These are phyloP conservation scores for Cryptococcus floricola DNA, from an alignment of 1,284 basidiomycete species.

Conservation along the genomic window DNA sequence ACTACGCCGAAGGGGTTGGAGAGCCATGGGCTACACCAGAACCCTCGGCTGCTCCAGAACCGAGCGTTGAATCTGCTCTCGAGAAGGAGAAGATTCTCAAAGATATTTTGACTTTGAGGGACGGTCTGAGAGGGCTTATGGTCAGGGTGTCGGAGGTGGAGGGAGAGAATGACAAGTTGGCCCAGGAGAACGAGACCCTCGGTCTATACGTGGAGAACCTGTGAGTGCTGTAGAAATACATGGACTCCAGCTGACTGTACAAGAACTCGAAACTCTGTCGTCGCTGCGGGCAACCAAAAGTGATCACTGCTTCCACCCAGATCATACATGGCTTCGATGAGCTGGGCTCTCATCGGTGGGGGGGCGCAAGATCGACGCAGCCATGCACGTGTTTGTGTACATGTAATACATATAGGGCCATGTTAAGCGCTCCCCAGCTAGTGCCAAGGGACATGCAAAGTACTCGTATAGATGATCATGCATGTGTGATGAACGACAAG, in stretches of 20 bases:
- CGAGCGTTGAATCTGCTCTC: constrained; percentile 34
- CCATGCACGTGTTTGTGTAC: too few species aligned
- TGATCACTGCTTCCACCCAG: neutral
- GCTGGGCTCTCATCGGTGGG: too few species aligned
- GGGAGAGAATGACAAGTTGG: constrained; percentile 42
- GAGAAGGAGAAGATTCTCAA: constrained; percentile 45
- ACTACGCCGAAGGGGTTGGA: neutral
- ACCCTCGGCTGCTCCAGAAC: constrained; percentile 9
- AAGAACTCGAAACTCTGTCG: constrained; percentile 48
- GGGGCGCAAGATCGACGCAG: too few species aligned
- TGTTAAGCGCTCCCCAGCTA: too few species aligned
- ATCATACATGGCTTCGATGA: neutral
- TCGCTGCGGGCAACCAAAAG: constrained; percentile 41
- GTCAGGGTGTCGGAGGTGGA: constrained; percentile 41
- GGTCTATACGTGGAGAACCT: constrained; percentile 47
- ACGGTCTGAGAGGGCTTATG: constrained; percentile 41
- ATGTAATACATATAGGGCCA: too few species aligned
- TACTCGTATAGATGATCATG: too few species aligned
- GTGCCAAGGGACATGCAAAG: too few species aligned
- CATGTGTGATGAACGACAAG: too few species aligned
- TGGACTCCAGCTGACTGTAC: neutral
- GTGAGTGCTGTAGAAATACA: constrained; percentile 21
- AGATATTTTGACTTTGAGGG: constrained; percentile 38
- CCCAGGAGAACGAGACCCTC: constrained; percentile 45
- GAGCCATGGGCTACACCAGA: constrained; percentile 9